Evolutionary conservation across 192 early-diverging fungal genomes (phyloP), one percentile per base, ranked within the genome.

Genomic region (Chytriomyces confervae): DNA sequence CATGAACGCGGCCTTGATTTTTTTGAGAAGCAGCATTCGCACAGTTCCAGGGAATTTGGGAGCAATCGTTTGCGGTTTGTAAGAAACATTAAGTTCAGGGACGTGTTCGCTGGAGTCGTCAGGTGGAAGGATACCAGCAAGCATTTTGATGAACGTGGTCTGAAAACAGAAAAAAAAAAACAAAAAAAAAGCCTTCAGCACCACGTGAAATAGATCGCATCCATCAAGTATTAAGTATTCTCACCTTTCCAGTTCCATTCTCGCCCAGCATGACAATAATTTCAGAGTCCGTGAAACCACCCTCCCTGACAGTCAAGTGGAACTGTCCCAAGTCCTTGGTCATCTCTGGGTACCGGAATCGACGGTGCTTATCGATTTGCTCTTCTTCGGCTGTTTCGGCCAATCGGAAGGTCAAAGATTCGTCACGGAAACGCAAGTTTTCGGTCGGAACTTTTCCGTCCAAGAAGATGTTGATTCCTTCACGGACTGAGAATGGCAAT

Each of bases 51-150:
- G 78, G 89, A 94, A 98, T 83, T 96, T 97, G 66, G 96, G 96
- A n/a, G 91, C 87, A 75, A 98, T 98, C 91, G 95, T 98, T 83
- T 98, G 97, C 69, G 97, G 97, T 89, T 98, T 98, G 87, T 96
- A 96, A 43, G 92, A 93, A 43, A 98, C 95, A 72, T 91, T 90
- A 73, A 98, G 85, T 83, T 94, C 89, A 5, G 96, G 95, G 29
- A 95, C 83, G 53, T 92, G 86, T 44, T 91, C 88, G 36, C 94
- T 91, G 61, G 86, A 86, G 36, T 73, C 72, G 81, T 98, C 96
- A 13, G 97, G 86, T 78, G 84, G 79, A 62, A 96, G 78, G 43
- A 80, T 65, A 82, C 97, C 96, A 62, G 97, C 96, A 69, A 98
- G 88, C 84, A 98, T 88, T 64, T 89, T 90, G 77, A 98, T 97